These are phyloP conservation scores for Sphaerobolus stellatus DNA, from an alignment of 1,284 basidiomycete species.

Conservation along the genomic window DNA sequence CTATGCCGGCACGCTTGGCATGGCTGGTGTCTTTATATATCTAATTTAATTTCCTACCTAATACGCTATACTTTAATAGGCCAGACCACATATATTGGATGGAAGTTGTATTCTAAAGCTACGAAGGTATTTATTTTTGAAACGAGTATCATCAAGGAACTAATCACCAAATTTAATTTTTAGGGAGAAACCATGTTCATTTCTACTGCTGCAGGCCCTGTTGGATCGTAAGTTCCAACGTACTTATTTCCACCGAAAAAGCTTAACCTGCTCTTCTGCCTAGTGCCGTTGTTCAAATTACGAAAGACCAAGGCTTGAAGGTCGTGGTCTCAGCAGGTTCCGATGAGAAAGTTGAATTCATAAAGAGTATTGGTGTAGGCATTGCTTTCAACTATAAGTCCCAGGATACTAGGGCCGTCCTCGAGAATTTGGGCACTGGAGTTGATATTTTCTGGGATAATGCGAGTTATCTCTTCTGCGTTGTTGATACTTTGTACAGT, in stretches of 20 bases:
- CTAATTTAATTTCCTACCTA: not conserved
- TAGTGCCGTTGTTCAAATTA: constrained; percentile 53
- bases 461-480: too few relatives aligned
- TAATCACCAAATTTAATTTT: not conserved
- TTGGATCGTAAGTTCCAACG: constrained; percentile 23
- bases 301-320: constrained; percentile 59
- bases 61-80: constrained; percentile 23
- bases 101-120: constrained; percentile 23
- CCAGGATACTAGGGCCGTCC: constrained; percentile 45
- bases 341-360: constrained; percentile 63
- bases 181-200: constrained; percentile 27
- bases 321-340: constrained; percentile 75
- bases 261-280: not conserved
- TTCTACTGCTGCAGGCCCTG: constrained; percentile 48
- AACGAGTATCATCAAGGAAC: not conserved
- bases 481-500: constrained; percentile 74
- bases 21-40: constrained; percentile 31
- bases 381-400: constrained; percentile 76
- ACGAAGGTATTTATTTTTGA: constrained; percentile 22
- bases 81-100: constrained; percentile 25
- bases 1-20: constrained; percentile 48
- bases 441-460: constrained; percentile 46
- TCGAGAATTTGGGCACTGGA: constrained; percentile 50
- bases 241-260: constrained; percentile 1
- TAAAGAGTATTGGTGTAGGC: constrained; percentile 65